Base-by-base conservation (phyloP, 495 filamentous ascomycete genomes). In the Cudoniella acicularis region DNA sequence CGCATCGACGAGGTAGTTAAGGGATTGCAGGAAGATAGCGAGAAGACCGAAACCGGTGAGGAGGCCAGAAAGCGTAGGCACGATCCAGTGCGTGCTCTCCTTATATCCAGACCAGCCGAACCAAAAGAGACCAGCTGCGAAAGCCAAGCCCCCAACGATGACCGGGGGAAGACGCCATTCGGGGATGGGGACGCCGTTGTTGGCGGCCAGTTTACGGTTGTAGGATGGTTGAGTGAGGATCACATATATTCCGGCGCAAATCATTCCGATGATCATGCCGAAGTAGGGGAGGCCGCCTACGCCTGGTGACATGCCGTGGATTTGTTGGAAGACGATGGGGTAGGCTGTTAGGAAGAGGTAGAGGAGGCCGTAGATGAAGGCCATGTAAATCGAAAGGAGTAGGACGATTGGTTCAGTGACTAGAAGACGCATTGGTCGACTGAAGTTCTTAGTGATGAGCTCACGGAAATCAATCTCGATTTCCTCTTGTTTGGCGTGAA, bases 401-500 rank as follows among this genome's bases (percentile, higher is more conserved):
- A 88, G 73, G 23, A 96, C 83, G 48, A 96, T 91, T 9, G 90
- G 92, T 69, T 96, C 92, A 42, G 77, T 80, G 64, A 94, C 79
- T 10, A 96, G 81, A 55, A 96, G 83, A 53, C 87, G 80, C 64
- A 96, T 72, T 0, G 91, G 92, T 36, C 92, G 83, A 59, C 76
- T 81, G 70, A 94, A 92, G 71, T 96, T 95, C 80, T 93, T 93
- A 60, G 77, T 82, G 42, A 96, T 42, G 11, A 96, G 77, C 72
- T 95, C 89, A 25, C 77, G 70, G 62, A 95, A 78, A 72, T 94
- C 87, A 54, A 97, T 79, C 69, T 95, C 91, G 61, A 95, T 91
- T 74, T 96, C 91, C 67, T 96, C 92, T 70, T 96, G 89, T 68
- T 92, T 95, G 48, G 91, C 89, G 73, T 96, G 91, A 61, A 96